phyloP scores from a whole-genome alignment of 306 rosid species.

The Sphenostylis stenocarpa region DNA sequence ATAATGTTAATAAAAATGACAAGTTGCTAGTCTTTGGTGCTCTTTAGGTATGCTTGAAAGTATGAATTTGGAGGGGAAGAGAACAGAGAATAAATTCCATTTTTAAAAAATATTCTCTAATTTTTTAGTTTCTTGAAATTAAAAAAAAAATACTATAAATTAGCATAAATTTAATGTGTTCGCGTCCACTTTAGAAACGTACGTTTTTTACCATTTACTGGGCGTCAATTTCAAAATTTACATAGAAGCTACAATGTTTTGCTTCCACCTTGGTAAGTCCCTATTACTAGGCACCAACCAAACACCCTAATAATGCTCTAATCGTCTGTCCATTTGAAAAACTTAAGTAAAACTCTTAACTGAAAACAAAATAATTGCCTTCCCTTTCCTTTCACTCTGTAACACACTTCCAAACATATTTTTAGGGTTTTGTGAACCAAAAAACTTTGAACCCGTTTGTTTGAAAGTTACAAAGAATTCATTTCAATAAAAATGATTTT shows the following conservation, averaged over 20 bases:
- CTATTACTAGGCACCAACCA: neutral
- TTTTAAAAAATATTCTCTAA: neutral
- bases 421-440: neutral
- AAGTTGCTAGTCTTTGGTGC: neutral
- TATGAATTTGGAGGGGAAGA: neutral
- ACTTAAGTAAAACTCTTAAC: neutral
- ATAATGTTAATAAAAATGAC: neutral
- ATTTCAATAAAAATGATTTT: neutral
- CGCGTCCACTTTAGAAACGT: neutral
- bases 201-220: neutral
- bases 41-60: neutral
- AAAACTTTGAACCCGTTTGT: neutral
- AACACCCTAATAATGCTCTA: neutral
- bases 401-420: neutral
- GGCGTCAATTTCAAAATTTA: neutral
- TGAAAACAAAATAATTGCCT: neutral
- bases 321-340: neutral
- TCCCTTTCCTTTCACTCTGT: neutral
- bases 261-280: neutral
- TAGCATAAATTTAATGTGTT: neutral
- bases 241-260: neutral
- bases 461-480: neutral
- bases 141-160: neutral
- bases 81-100: neutral
- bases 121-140: neutral